These are phyloP conservation scores for Allomyces macrogynus DNA, from an alignment of 192 early-diverging fungal genomes.

Conservation along the genomic window DNA sequence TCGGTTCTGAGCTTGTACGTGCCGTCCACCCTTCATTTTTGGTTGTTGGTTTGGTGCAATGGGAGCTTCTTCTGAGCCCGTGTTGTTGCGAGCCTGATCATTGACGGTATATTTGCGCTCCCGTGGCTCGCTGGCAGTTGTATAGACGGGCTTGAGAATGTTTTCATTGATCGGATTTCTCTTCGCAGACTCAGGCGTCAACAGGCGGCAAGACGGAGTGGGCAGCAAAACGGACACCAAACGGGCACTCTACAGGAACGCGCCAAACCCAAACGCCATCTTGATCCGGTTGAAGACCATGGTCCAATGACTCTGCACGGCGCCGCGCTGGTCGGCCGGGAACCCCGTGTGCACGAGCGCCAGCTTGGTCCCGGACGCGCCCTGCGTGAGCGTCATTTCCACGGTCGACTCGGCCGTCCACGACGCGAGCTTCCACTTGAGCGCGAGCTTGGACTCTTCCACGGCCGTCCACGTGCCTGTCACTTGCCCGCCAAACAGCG, in stretches of 20 bases:
- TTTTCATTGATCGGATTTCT: no score
- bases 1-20: no score
- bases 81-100: no score
- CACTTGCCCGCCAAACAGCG: conserved; percentile 75
- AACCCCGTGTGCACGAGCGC: not conserved
- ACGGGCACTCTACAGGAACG: not conserved
- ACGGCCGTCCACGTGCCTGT: conserved; percentile 27
- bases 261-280: not conserved
- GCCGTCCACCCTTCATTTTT: no score
- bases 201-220: no score
- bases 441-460: not conserved
- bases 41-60: no score
- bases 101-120: no score
- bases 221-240: no score
- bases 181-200: no score
- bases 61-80: no score
- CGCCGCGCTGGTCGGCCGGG: not conserved
- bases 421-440: not conserved
- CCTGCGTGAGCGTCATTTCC: not conserved
- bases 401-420: not conserved
- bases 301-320: not conserved
- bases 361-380: not conserved
- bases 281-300: conserved; percentile 1
- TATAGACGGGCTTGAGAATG: no score
- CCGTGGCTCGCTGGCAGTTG: no score